Conservation (phyloP, 495 filamentous ascomycete genomes). For the Extremus antarcticus region DNA sequence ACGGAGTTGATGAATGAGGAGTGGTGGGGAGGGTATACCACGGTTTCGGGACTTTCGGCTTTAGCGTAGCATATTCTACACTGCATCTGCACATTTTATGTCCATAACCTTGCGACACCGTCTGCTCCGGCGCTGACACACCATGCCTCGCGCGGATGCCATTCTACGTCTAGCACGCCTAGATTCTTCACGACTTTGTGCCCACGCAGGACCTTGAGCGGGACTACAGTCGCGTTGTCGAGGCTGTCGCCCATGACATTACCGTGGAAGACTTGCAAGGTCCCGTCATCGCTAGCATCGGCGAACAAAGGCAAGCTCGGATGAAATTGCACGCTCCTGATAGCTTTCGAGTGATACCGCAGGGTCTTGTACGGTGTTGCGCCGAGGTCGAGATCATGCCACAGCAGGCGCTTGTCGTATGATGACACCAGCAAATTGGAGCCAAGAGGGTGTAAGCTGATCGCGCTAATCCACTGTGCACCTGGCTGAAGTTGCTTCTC, state of each 20-base stretch:
- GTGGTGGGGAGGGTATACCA: no score
- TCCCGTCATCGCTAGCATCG: conserved; percentile 87
- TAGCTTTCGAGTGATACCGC: conserved; percentile 83
- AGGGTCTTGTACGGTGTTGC: conserved; percentile 88
- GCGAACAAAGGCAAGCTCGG: conserved; percentile 72
- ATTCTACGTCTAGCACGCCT: conserved; percentile 87
- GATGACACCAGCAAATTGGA: conserved; percentile 89
- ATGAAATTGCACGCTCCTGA: conserved; percentile 79
- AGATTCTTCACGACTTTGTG: conserved; percentile 69
- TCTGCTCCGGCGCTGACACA: conserved; percentile 88
- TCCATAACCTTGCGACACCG: conserved; percentile 76
- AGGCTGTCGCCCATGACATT: conserved; percentile 87
- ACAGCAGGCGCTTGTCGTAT: conserved; percentile 86
- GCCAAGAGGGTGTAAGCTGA: conserved; percentile 85
- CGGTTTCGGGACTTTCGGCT: no score
- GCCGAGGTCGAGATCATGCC: conserved; percentile 94
- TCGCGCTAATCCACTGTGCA: conserved; percentile 85
- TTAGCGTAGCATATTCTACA: background rate
- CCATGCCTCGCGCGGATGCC: conserved; percentile 90
- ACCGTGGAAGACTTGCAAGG: conserved; percentile 90
- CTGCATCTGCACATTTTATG: conserved; percentile 25
- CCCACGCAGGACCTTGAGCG: conserved; percentile 84
- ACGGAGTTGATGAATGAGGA: no score
- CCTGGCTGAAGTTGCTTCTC: conserved; percentile 87
- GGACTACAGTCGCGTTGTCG: conserved; percentile 91